These are phyloP conservation scores for Peronospora belbahrii DNA, from an alignment of 352 stramenopile species.

Conservation along the genomic window DNA sequence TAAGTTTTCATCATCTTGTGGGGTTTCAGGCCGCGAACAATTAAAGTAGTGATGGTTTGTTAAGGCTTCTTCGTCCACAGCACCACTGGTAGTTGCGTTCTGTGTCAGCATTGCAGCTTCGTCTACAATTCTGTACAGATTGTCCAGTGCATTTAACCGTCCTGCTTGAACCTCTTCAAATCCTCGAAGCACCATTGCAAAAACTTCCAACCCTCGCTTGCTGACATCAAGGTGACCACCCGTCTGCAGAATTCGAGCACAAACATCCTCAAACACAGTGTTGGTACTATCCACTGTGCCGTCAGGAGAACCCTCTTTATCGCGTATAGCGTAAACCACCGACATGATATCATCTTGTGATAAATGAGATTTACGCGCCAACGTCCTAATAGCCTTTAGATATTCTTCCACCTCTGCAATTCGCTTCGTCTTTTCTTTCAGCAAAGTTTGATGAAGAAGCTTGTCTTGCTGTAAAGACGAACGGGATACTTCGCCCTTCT, in stretches of 20 bases:
- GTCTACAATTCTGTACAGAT: slow-evolving; percentile 31
- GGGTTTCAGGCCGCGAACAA: slow-evolving; percentile 12
- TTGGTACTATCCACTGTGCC: slow-evolving; percentile 1
- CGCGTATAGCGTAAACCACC: slow-evolving; percentile 17
- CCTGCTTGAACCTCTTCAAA: slow-evolving; percentile 37
- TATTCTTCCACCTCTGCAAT: slow-evolving; percentile 44
- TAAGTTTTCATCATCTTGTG: slow-evolving; percentile 12
- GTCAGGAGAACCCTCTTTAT: neutral
- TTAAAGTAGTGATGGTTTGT: slow-evolving; percentile 1
- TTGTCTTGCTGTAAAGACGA: slow-evolving; percentile 29
- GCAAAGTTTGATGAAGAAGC: slow-evolving; percentile 35
- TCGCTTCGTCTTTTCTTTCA: slow-evolving; percentile 57
- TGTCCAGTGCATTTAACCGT: slow-evolving; percentile 17
- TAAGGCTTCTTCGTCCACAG: slow-evolving; percentile 6
- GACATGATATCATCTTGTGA: slow-evolving; percentile 35
- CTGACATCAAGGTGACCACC: slow-evolving; percentile 41
- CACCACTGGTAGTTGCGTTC: slow-evolving; percentile 13
- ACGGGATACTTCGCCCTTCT: slow-evolving; percentile 16
- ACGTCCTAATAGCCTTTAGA: slow-evolving; percentile 32
- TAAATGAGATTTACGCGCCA: slow-evolving; percentile 40
- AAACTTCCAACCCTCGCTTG: slow-evolving; percentile 20
- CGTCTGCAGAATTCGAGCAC: slow-evolving; percentile 36
- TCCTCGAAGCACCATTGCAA: slow-evolving; percentile 20
- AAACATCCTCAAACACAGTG: slow-evolving; percentile 18
- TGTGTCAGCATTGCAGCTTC: slow-evolving; percentile 38